Base-by-base conservation (phyloP, 108 stramenopile species). In the Nannochloropsis oceanica region DNA sequence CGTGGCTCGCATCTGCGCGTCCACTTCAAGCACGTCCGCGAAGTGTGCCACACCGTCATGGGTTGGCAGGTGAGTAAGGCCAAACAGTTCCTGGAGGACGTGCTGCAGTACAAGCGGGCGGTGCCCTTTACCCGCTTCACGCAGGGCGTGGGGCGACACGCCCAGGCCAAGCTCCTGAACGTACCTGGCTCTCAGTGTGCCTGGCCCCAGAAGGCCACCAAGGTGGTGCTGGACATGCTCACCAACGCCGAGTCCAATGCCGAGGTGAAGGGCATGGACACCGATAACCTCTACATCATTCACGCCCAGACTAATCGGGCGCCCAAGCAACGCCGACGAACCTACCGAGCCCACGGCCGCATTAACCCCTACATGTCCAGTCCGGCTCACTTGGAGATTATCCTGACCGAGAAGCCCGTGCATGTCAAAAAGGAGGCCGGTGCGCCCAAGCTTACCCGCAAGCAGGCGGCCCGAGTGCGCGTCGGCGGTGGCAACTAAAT, bases 11-110 rank as follows among this genome's bases (percentile, higher is more conserved):
- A 97, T 92, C 93, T 99, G 44, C 95, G 98, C 42, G 94, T 96
- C 83, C 99, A 99, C 94, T 99, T 94, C 96, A 99, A 99, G 96
- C 97, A 99, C 94, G 95, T 96, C 92, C 93, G 96, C 46, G 96
- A 99, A 86, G 89, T 89, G 25, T 81, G 85, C 82, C 93, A 95
- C 91, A 92, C 91, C 88, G 97, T 98, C 93, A 94, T 95, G 91
- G 97, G 97, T 80, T 96, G 96, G 96, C 92, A 93, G 85, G 92
- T 95, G 80, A 79, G 85, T 84, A 94, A 96, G 93, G 97, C 97
- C 79, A 88, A 88, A 81, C 25, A 44, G 84, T 94, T 92, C 88
- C 91, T 96, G 80, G 94, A 98, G 86, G 93, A 98, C 86, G 99
- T 99, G 44, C 92, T 98, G 13, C 91, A 91, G 26, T 94, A 93